These are phyloP conservation scores for Pisolithus thermaeus DNA, from an alignment of 1,284 basidiomycete species.

Conservation along the genomic window DNA sequence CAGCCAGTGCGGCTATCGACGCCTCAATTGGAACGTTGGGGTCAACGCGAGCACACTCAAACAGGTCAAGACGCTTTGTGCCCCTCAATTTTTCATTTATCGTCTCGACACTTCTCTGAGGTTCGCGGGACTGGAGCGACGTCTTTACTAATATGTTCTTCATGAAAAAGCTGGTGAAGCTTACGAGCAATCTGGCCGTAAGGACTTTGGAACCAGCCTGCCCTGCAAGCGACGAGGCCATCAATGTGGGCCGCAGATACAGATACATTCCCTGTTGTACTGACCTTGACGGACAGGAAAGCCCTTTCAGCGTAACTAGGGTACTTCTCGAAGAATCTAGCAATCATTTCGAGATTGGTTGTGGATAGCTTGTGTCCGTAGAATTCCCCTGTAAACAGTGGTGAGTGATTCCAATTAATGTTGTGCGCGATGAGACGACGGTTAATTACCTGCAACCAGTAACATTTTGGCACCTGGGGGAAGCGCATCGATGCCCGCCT, in stretches of 20 bases:
- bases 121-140: conserved; percentile 27
- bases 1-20: conserved; percentile 27
- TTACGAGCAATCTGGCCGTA: conserved; percentile 21
- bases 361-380: conserved; percentile 24
- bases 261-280: background rate
- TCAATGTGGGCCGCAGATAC: conserved; percentile 16
- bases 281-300: conserved; percentile 38
- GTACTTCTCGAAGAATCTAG: conserved; percentile 43
- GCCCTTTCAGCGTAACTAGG: conserved; percentile 49
- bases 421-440: background rate
- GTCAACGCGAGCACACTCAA: conserved; percentile 41
- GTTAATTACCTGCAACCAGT: conserved; percentile 39
- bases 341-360: conserved; percentile 38
- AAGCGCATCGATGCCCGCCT: conserved; percentile 51
- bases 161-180: conserved; percentile 1
- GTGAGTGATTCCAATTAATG: background rate
- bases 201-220: conserved; percentile 22
- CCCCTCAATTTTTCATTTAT: conserved; percentile 38
- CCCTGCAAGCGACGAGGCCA: conserved; percentile 21
- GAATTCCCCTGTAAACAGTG: conserved; percentile 23
- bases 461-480: conserved; percentile 43
- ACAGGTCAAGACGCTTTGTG: conserved; percentile 46
- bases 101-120: conserved; percentile 37
- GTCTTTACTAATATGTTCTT: background rate
- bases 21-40: conserved; percentile 32